A percentile compares a stretch with the other conserved stretches of the same genome.
These are phyloP conservation scores for Naganishia randhawae DNA, from an alignment of 768 basidiomycete genomes.

Conservation along the genomic window DNA sequence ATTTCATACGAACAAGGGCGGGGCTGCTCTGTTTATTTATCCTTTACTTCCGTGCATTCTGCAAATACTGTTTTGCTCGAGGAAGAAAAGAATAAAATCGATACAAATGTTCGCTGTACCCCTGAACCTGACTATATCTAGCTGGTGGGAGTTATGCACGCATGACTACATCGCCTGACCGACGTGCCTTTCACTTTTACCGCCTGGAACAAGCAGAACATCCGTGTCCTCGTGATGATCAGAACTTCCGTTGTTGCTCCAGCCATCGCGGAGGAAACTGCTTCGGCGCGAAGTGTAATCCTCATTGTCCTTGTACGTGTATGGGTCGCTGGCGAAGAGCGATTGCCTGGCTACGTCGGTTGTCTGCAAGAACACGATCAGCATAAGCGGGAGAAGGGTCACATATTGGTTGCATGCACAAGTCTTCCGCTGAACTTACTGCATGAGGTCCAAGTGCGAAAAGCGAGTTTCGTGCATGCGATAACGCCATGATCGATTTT, in stretches of 20 bases:
- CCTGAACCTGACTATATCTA: too few relatives aligned
- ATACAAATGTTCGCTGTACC: background rate
- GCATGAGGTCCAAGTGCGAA: conserved; percentile 37
- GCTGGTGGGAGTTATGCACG: too few relatives aligned
- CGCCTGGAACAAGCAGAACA: conserved; percentile 14
- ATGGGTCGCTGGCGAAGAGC: conserved; percentile 33
- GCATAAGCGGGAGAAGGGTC: background rate
- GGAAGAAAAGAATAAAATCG: background rate
- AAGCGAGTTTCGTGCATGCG: conserved; percentile 43
- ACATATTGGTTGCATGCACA: too few relatives aligned
- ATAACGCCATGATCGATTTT: conserved; percentile 49
- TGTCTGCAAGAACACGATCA: conserved; percentile 23
- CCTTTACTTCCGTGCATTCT: background rate
- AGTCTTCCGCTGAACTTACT: conserved; percentile 28
- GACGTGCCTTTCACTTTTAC: background rate
- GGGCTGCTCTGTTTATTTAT: conserved; percentile 23
- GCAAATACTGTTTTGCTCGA: background rate
- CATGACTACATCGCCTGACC: conserved; percentile 7
- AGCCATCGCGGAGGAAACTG: conserved; percentile 13
- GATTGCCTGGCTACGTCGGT: conserved; percentile 36
- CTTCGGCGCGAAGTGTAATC: conserved; percentile 10
- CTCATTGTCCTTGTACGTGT: conserved; percentile 12
- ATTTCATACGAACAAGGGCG: conserved; percentile 21
- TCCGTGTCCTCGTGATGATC: conserved; percentile 24
- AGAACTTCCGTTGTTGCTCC: conserved; percentile 16